phyloP scores from a whole-genome alignment of 495 filamentous ascomycete species.

The Penicillium maclennaniae region DNA sequence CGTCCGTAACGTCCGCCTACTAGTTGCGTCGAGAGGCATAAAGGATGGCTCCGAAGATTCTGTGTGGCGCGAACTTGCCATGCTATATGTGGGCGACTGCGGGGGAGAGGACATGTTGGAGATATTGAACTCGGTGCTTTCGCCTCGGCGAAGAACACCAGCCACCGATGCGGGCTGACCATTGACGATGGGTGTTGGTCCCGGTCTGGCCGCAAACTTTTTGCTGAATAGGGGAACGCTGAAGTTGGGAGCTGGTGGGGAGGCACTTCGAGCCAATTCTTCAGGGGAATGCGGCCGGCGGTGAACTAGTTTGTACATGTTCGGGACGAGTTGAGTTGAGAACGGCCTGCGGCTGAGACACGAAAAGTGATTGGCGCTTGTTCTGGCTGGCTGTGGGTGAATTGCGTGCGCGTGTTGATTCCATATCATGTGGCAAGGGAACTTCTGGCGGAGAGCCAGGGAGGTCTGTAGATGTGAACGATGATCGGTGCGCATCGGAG shows the following conservation, averaged over 20 bases:
- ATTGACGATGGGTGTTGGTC: slow-evolving; percentile 13
- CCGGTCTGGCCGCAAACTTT: slow-evolving; percentile 31
- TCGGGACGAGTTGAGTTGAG: slow-evolving; percentile 8
- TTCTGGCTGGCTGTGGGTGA: slow-evolving; percentile 24
- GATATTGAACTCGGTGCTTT: slow-evolving; percentile 20
- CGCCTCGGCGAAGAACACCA: slow-evolving; percentile 16
- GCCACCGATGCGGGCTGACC: slow-evolving; percentile 16
- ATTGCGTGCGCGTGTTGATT: slow-evolving; percentile 16
- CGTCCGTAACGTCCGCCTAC: slow-evolving; percentile 23
- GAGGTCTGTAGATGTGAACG: slow-evolving; percentile 13
- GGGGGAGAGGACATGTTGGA: slow-evolving; percentile 35
- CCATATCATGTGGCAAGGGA: slow-evolving; percentile 8
- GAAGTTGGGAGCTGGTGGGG: slow-evolving; percentile 47
- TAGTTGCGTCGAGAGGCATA: slow-evolving; percentile 1
- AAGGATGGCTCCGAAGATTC: slow-evolving; percentile 20
- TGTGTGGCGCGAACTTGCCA: slow-evolving; percentile 21
- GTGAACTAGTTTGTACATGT: slow-evolving; percentile 13
- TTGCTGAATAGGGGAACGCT: slow-evolving; percentile 50
- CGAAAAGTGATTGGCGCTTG: slow-evolving; percentile 27
- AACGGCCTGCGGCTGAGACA: slow-evolving; percentile 5
- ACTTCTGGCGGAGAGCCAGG: slow-evolving; percentile 20
- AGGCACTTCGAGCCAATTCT: slow-evolving; percentile 29
- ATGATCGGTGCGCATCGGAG: slow-evolving; percentile 13
- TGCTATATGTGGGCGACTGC: slow-evolving; percentile 36
- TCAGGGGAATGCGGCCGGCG: slow-evolving; percentile 32